Evolutionary conservation across 1,139 yeast species (phyloP), one percentile per base, ranked within the genome.

Genomic region (Wickerhamomyces sp.): DNA sequence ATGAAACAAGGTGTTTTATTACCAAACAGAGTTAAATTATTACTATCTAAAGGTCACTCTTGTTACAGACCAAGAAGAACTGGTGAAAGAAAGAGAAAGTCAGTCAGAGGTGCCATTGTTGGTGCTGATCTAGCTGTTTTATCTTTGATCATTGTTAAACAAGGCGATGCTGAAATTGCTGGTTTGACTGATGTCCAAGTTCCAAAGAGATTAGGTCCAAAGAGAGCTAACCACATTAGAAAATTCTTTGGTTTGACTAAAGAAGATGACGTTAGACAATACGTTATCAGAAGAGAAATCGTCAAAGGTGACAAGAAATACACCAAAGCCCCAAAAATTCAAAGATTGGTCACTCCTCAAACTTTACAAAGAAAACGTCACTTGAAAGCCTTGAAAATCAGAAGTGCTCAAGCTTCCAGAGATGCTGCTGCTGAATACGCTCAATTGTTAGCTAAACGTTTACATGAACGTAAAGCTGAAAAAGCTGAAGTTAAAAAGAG

Each of bases 371-470:
- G 97, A 84, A 92, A 92, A 95, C 87, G 97, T 80, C 92, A 88
- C 69, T 83, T 87, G 70, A 85, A 81, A 73, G 81, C 96, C 61
- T 78, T 82, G 74, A 92, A 92, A 86, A 78, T 87, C 70, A 85
- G 83, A 78, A 87, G 87, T 74, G 97, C 97, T 72, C 96, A 88
- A 80, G 89, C 87, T 67, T 96, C 89, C 78, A 89, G 95, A 88
- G 97, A 92, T 72, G 96, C 96, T 76, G 98, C 99, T 75, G 96
- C 97, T 69, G 98, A 92, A 76, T 92, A 92, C 84, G 95, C 97
- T 68, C 96, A 89, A 76, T 81, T 92, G 71, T 82, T 92, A 73
- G 97, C 98, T 68, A 78, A 89, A 81, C 94, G 97, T 77, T 86
- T 90, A 72, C 86, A 88, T 74, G 97, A 90, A 76, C 85, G 92